Conservation (phyloP, 352 stramenopile species). For the Phytophthora pinifolia region DNA sequence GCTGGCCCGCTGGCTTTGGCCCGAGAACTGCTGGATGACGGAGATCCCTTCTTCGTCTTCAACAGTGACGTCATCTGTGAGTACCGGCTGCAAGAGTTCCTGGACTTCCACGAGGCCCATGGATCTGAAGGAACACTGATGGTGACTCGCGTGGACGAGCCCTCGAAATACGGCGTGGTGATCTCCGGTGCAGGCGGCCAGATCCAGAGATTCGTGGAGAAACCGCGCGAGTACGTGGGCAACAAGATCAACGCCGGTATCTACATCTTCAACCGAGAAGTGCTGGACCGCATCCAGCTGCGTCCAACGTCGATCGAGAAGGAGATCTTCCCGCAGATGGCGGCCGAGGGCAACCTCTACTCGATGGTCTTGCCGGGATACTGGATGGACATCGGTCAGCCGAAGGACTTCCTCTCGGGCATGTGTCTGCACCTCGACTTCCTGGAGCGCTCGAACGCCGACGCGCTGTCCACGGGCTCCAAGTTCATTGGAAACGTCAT, state of each 20-base stretch:
- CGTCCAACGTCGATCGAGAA: constrained; percentile 91
- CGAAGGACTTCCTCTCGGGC: constrained; percentile 87
- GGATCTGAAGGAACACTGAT: constrained; percentile 83
- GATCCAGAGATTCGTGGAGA: constrained; percentile 90
- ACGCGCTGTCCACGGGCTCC: constrained; percentile 52
- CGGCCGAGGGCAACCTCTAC: constrained; percentile 82
- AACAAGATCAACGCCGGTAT: constrained; percentile 92
- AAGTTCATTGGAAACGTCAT: constrained; percentile 88
- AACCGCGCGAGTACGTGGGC: constrained; percentile 87
- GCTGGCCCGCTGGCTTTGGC: constrained; percentile 82
- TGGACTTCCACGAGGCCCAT: constrained; percentile 81
- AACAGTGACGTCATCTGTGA: constrained; percentile 91
- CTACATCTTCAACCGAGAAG: constrained; percentile 89
- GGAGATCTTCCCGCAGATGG: constrained; percentile 91
- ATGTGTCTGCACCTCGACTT: constrained; percentile 87
- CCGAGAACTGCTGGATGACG: constrained; percentile 78
- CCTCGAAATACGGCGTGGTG: constrained; percentile 90
- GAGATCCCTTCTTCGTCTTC: constrained; percentile 91
- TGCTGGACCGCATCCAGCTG: constrained; percentile 87
- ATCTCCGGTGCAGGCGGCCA: constrained; percentile 73
- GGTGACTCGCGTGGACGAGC: constrained; percentile 85
- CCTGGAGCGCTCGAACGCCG: constrained; percentile 48
- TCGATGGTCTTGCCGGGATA: constrained; percentile 87
- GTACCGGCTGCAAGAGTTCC: constrained; percentile 75
- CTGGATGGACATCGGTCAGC: constrained; percentile 92